phyloP scores from a whole-genome alignment of 306 rosid genomes.

The Rubus parviflorus region DNA sequence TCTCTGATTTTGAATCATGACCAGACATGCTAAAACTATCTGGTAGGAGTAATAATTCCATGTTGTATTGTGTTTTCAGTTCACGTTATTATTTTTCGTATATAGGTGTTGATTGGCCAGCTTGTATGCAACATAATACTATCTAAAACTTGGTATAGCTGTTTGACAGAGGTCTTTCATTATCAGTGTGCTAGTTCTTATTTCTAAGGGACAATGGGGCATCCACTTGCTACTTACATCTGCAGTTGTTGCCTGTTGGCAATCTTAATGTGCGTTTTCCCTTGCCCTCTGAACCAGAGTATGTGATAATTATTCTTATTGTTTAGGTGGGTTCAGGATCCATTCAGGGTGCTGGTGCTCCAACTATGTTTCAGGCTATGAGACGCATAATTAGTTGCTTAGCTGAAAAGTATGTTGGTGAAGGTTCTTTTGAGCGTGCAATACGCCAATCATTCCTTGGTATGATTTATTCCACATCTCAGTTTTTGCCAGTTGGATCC shows the following conservation, averaged over 20 bases:
- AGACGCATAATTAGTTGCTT: conserved; percentile 76
- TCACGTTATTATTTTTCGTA: background rate
- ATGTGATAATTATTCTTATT: conserved; percentile 28
- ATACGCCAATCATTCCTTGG: conserved; percentile 93
- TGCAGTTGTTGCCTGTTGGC: background rate
- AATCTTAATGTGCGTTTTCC: background rate
- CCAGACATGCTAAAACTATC: background rate
- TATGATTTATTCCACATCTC: conserved; percentile 28
- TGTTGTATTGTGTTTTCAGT: background rate
- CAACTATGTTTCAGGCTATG: conserved; percentile 98
- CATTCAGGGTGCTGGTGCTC: conserved; percentile 98
- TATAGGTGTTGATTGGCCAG: background rate
- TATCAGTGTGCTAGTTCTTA: conserved; percentile 1
- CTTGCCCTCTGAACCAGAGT: conserved; percentile 11
- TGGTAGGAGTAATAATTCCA: background rate
- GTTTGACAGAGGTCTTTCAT: background rate
- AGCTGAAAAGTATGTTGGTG: conserved; percentile 51
- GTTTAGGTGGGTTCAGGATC: conserved; percentile 97
- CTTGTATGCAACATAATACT: background rate
- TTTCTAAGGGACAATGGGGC: background rate
- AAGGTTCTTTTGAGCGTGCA: conserved; percentile 82
- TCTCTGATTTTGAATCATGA: background rate
- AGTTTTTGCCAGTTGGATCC: background rate
- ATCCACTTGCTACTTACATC: background rate
- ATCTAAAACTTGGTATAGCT: background rate